Evolutionary conservation across 352 stramenopile species (phyloP).

Genomic region (Globisporangium viniferum): DNA sequence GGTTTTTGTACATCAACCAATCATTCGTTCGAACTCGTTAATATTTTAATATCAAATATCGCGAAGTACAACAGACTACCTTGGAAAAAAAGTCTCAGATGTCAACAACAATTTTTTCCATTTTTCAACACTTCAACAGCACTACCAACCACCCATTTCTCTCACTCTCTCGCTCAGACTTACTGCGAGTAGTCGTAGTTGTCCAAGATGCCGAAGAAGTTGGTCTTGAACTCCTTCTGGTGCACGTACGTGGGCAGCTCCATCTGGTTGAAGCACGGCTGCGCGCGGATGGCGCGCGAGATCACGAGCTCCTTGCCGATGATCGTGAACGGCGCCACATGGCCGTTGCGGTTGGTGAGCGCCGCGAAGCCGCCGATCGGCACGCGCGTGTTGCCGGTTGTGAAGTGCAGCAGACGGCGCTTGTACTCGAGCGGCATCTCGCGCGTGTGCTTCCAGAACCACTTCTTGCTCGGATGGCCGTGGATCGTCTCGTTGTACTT

Average conservation of each 20-base stretch:
- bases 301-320: not conserved
- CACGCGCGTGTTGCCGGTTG: conserved; percentile 12
- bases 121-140: too few relatives aligned
- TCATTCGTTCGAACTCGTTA: too few relatives aligned
- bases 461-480: conserved; percentile 83
- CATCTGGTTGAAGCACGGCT: conserved; percentile 79
- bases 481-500: conserved; percentile 9
- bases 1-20: too few relatives aligned
- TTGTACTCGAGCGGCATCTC: conserved; percentile 95
- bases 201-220: conserved; percentile 31
- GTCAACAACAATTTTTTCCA: too few relatives aligned
- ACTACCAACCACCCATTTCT: not conserved
- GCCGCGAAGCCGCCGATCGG: conserved; percentile 8
- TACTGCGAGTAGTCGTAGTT: conserved; percentile 23
- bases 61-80: too few relatives aligned
- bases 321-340: conserved; percentile 12
- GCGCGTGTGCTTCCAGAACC: conserved; percentile 61
- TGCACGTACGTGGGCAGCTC: conserved; percentile 83
- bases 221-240: conserved; percentile 18
- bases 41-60: too few relatives aligned
- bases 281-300: conserved; percentile 8
- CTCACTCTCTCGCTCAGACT: not conserved
- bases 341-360: conserved; percentile 8
- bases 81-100: too few relatives aligned
- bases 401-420: conserved; percentile 8